Percentiles rank a stretch among this genome's conserved stretches.
phyloP scores from a whole-genome alignment of 2,329 filamentous ascomycete genomes.

The Ustulina deusta region DNA sequence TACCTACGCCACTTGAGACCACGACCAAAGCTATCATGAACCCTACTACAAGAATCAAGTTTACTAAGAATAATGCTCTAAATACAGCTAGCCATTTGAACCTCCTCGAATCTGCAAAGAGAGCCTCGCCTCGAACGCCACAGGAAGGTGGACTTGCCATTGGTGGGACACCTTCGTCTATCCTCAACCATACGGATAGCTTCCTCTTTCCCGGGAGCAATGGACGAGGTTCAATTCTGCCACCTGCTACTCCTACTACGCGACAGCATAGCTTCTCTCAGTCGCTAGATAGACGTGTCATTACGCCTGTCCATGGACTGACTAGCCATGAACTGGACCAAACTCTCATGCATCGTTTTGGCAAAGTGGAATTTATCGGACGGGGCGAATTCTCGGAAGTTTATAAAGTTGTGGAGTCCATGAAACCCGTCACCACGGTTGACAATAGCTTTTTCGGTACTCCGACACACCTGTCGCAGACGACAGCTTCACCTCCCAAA shows the following conservation, averaged over 20 bases:
- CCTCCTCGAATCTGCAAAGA: conserved; percentile 63
- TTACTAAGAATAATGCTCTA: conserved; percentile 65
- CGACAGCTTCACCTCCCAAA: conserved; percentile 66
- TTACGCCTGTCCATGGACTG: conserved; percentile 77
- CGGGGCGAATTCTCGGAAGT: conserved; percentile 95
- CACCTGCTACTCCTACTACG: conserved; percentile 85
- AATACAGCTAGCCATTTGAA: conserved; percentile 72
- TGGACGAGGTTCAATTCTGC: conserved; percentile 58
- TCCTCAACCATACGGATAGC: conserved; percentile 70
- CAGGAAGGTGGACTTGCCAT: conserved; percentile 78
- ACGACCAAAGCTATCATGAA: conserved; percentile 44
- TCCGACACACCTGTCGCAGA: conserved; percentile 59
- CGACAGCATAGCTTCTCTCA: conserved; percentile 67
- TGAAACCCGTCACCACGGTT: conserved; percentile 56
- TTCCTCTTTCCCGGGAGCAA: conserved; percentile 54
- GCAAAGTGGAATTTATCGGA: conserved; percentile 82
- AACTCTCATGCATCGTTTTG: conserved; percentile 79
- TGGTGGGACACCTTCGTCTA: conserved; percentile 85
- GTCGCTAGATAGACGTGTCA: conserved; percentile 70
- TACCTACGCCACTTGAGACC: conserved; percentile 53
- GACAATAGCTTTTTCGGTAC: conserved; percentile 59
- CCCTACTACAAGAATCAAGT: conserved; percentile 55
- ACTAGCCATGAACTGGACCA: conserved; percentile 81
- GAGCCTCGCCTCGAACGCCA: conserved; percentile 79
- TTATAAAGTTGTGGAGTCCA: conserved; percentile 75